Conservation (phyloP, 805 yeast species). For the Candida qinlingensis region DNA sequence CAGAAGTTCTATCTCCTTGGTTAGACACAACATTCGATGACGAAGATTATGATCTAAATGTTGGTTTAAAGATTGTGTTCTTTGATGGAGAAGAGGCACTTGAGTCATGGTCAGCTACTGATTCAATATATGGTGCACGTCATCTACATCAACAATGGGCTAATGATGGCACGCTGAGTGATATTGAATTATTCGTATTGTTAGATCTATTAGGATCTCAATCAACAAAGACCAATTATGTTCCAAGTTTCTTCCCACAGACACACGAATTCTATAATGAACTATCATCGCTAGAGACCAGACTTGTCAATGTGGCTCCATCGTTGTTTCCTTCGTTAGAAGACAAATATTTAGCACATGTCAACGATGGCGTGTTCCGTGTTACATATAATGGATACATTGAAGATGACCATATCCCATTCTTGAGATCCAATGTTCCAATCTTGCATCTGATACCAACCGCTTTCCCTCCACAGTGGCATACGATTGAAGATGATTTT, state of each 20-base stretch:
- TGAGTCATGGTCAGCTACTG: slow-evolving; percentile 43
- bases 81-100: slow-evolving; percentile 63
- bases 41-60: slow-evolving; percentile 11
- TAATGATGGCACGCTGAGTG: slow-evolving; percentile 19
- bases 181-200: slow-evolving; percentile 42
- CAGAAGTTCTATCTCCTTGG: slow-evolving; percentile 22
- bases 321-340: background rate
- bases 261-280: slow-evolving; percentile 34
- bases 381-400: slow-evolving; percentile 18
- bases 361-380: slow-evolving; percentile 13
- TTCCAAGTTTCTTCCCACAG: slow-evolving; percentile 38
- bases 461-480: slow-evolving; percentile 50
- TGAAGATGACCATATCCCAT: slow-evolving; percentile 54
- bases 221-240: slow-evolving; percentile 13
- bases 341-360: slow-evolving; percentile 13
- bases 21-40: slow-evolving; percentile 12
- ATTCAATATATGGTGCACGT: slow-evolving; percentile 53
- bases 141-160: slow-evolving; percentile 40
- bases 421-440: slow-evolving; percentile 39
- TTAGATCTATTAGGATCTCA: slow-evolving; percentile 45
- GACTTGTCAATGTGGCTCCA: slow-evolving; percentile 11
- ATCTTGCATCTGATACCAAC: slow-evolving; percentile 49
- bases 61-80: slow-evolving; percentile 45
- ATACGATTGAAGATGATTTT: slow-evolving; percentile 42
- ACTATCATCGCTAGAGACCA: slow-evolving; percentile 32